Percentiles rank a stretch among this genome's conserved stretches.
Conservation (phyloP, 2,329 filamentous ascomycete species). For the Fusarium phyllophilum region DNA sequence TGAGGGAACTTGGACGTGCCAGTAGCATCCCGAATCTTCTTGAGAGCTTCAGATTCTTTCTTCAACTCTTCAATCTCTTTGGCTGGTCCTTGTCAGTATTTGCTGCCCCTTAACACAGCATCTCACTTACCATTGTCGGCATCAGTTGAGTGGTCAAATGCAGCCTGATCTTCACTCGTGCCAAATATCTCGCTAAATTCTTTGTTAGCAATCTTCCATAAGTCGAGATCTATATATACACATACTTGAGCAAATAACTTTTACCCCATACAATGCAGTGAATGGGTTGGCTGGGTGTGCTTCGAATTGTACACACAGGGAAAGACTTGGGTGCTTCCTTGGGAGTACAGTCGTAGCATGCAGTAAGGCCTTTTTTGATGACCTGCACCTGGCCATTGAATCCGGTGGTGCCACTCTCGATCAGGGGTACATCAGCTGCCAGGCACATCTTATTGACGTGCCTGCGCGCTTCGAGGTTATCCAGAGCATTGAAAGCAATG, state of each 20-base stretch:
- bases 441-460: slow-evolving; percentile 99
- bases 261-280: slow-evolving; percentile 99
- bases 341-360: slow-evolving; percentile 94
- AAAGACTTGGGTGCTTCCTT: slow-evolving; percentile 94
- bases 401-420: slow-evolving; percentile 96
- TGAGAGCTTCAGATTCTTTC: slow-evolving; percentile 84
- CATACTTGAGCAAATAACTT: slow-evolving; percentile 86
- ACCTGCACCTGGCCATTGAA: slow-evolving; percentile 98
- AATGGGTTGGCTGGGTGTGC: slow-evolving; percentile 94
- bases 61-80: slow-evolving; percentile 89
- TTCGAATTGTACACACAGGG: slow-evolving; percentile 96
- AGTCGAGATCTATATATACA: slow-evolving; percentile 39
- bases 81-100: slow-evolving; percentile 49
- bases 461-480: slow-evolving; percentile 91
- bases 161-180: slow-evolving; percentile 84
- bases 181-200: slow-evolving; percentile 82
- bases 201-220: slow-evolving; percentile 8
- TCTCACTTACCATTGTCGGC: slow-evolving; percentile 74
- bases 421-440: slow-evolving; percentile 86
- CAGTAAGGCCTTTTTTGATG: slow-evolving; percentile 90
- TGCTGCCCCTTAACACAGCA: background rate
- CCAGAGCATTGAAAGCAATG: slow-evolving; percentile 95
- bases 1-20: slow-evolving; percentile 80
- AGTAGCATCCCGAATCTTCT: slow-evolving; percentile 83
- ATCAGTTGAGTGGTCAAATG: slow-evolving; percentile 82